phyloP scores from a whole-genome alignment of 1,284 basidiomycete species.

The Rhizoctonia solani region DNA sequence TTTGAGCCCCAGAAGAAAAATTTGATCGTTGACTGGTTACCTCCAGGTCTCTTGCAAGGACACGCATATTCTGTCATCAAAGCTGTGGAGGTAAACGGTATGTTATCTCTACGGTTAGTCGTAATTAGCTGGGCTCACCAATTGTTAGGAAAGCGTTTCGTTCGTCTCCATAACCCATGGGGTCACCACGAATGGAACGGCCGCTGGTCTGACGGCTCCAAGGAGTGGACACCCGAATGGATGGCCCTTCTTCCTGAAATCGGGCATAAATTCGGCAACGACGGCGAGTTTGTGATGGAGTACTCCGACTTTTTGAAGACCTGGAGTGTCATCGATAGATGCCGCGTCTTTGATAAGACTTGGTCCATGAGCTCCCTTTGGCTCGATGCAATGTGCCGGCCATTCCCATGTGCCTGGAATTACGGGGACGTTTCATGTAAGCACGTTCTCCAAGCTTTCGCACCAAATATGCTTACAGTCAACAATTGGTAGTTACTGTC shows the following conservation, averaged over 20 bases:
- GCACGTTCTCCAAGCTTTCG: conserved; percentile 35
- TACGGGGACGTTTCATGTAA: conserved; percentile 57
- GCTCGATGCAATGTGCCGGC: conserved; percentile 49
- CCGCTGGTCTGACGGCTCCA: conserved; percentile 57
- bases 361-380: conserved; percentile 58
- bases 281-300: conserved; percentile 62
- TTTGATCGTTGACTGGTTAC: background rate
- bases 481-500: no score
- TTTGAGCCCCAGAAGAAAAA: conserved; percentile 39
- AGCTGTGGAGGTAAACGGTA: conserved; percentile 54
- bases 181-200: conserved; percentile 57
- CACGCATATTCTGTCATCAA: conserved; percentile 60
- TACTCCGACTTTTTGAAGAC: conserved; percentile 56
- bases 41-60: conserved; percentile 44
- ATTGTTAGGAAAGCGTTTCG: conserved; percentile 44
- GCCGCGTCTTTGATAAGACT: conserved; percentile 53
- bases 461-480: conserved; percentile 44
- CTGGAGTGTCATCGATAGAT: conserved; percentile 54
- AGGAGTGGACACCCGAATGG: conserved; percentile 55
- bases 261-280: conserved; percentile 54
- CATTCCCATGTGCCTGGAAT: conserved; percentile 50
- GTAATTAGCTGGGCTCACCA: background rate
- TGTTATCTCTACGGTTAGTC: conserved; percentile 39
- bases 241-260: conserved; percentile 49
- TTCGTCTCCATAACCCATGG: conserved; percentile 53